Evolutionary conservation across 2,329 filamentous ascomycete species (phyloP).

Genomic region (Trichocomaceae sp.): DNA sequence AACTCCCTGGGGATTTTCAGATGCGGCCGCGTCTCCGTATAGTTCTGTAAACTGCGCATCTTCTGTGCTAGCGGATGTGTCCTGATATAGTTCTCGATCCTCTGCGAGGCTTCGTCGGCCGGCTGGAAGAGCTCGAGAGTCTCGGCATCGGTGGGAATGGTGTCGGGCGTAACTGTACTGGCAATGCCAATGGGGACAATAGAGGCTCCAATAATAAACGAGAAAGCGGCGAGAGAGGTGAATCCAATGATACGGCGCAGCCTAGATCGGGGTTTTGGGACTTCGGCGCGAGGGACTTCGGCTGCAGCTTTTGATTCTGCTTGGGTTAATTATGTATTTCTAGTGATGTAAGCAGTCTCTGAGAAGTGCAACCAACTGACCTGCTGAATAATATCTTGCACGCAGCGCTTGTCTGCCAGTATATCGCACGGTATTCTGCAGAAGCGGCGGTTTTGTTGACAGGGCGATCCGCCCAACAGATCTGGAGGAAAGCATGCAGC

Average conservation of each 20-base stretch:
- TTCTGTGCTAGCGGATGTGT: conserved; percentile 65
- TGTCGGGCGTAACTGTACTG: conserved; percentile 29
- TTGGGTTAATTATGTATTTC: neutral
- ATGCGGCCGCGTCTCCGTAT: conserved; percentile 74
- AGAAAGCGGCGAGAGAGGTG: conserved; percentile 28
- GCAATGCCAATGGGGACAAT: conserved; percentile 23
- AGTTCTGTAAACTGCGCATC: conserved; percentile 60
- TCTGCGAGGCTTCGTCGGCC: conserved; percentile 45
- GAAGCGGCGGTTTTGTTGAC: conserved; percentile 8
- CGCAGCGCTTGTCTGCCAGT: neutral
- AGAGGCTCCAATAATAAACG: conserved; percentile 27
- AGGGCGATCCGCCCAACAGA: neutral
- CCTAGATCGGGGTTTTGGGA: conserved; percentile 23
- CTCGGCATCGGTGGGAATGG: conserved; percentile 61
- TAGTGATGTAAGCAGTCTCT: neutral
- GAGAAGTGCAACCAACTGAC: neutral
- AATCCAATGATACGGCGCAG: conserved; percentile 33
- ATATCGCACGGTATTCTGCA: neutral
- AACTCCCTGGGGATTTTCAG: conserved; percentile 71
- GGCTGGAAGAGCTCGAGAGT: conserved; percentile 61
- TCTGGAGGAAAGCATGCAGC: conserved; percentile 7
- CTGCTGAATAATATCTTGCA: conserved; percentile 4
- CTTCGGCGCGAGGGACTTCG: neutral
- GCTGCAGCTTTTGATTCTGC: conserved; percentile 6
- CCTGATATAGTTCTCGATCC: conserved; percentile 68